phyloP scores from a whole-genome alignment of 495 filamentous ascomycete species.

The Lichina pygmaea region DNA sequence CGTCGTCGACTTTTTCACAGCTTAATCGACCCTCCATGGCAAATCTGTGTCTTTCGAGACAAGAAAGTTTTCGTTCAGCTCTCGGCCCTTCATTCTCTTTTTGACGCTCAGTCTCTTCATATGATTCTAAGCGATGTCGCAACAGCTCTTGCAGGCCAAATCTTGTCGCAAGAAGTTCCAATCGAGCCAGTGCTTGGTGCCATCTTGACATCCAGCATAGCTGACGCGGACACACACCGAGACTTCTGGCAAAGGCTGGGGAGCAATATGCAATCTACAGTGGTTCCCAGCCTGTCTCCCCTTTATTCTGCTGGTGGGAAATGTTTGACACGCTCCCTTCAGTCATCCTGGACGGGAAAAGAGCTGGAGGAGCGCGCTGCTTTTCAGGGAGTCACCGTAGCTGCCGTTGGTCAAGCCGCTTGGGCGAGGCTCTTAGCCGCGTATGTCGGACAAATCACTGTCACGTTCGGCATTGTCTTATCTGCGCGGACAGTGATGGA shows the following conservation, averaged over 20 bases:
- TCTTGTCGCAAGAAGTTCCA: slow-evolving; percentile 4
- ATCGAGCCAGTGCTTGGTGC: slow-evolving; percentile 15
- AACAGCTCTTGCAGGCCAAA: slow-evolving; percentile 11
- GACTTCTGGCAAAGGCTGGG: slow-evolving; percentile 34
- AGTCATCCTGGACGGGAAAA: slow-evolving; percentile 12
- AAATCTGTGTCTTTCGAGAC: slow-evolving; percentile 12
- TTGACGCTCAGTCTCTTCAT: slow-evolving; percentile 45
- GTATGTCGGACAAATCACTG: slow-evolving; percentile 39
- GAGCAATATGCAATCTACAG: slow-evolving; percentile 23
- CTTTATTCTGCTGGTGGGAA: slow-evolving; percentile 15
- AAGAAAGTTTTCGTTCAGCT: slow-evolving; percentile 15
- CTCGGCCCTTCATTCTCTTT: slow-evolving; percentile 46
- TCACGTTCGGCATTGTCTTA: slow-evolving; percentile 35
- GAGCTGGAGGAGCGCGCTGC: slow-evolving; percentile 25
- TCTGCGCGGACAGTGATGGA: slow-evolving; percentile 34
- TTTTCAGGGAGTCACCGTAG: slow-evolving; percentile 31
- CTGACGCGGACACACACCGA: slow-evolving; percentile 12
- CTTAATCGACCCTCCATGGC: slow-evolving; percentile 21
- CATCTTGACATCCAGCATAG: slow-evolving; percentile 20
- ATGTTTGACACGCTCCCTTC: slow-evolving; percentile 15
- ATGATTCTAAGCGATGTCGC: slow-evolving; percentile 28
- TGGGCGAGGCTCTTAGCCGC: slow-evolving; percentile 44
- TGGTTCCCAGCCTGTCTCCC: slow-evolving; percentile 45
- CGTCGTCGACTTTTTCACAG: slow-evolving; percentile 7
- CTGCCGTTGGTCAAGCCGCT: slow-evolving; percentile 42